A percentile compares a stretch with the other conserved stretches of the same genome.
These are phyloP conservation scores for Chaetomium olivaceum DNA, from an alignment of 2,329 filamentous ascomycete species.

Conservation along the genomic window DNA sequence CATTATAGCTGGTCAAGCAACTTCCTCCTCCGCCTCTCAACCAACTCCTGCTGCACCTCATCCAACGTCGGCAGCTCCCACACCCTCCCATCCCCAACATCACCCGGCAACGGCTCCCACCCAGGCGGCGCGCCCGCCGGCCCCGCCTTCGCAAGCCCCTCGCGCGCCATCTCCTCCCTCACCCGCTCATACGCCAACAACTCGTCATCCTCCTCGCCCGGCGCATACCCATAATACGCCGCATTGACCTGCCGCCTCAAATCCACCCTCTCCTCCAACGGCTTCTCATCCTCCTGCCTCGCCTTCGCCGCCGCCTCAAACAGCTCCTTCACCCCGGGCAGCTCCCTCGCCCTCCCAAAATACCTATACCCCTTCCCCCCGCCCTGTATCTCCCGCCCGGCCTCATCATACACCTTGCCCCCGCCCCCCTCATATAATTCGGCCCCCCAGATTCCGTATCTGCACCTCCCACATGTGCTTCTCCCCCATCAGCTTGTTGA, in stretches of 20 bases:
- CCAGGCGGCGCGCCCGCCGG: slow-evolving; percentile 55
- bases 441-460: slow-evolving; percentile 93
- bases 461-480: slow-evolving; percentile 99
- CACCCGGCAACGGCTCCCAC: slow-evolving; percentile 87
- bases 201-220: slow-evolving; percentile 85
- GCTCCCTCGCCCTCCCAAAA: slow-evolving; percentile 84
- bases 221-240: slow-evolving; percentile 91
- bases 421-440: slow-evolving; percentile 79
- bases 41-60: slow-evolving; percentile 90
- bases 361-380: slow-evolving; percentile 92
- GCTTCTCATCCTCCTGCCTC: slow-evolving; percentile 59
- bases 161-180: slow-evolving; percentile 80
- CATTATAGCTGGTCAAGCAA: slow-evolving; percentile 74
- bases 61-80: slow-evolving; percentile 86
- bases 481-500: slow-evolving; percentile 98
- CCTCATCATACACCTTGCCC: slow-evolving; percentile 69
- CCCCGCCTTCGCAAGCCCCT: slow-evolving; percentile 61
- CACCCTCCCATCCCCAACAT: slow-evolving; percentile 75
- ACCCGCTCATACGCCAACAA: slow-evolving; percentile 77
- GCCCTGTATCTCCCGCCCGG: slow-evolving; percentile 67
- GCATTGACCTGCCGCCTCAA: slow-evolving; percentile 80
- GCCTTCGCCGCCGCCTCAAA: slow-evolving; percentile 77
- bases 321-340: slow-evolving; percentile 94
- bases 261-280: slow-evolving; percentile 67
- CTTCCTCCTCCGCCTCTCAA: slow-evolving; percentile 80